Percentiles rank a stretch among this genome's conserved stretches.
phyloP scores from a whole-genome alignment of 768 basidiomycete species.

The Tulasnella sp. region DNA sequence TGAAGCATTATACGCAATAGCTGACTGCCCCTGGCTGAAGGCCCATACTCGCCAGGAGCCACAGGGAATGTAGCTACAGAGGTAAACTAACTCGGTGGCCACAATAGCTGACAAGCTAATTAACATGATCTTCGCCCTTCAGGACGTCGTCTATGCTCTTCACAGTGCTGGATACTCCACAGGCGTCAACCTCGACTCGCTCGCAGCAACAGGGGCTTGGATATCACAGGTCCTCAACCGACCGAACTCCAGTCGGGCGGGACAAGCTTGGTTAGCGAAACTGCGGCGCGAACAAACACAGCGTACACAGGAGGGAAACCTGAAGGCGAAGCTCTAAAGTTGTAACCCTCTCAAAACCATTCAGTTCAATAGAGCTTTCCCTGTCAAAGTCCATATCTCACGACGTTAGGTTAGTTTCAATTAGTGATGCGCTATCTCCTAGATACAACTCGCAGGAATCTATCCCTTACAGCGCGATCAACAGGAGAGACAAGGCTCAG shows the following conservation, averaged over 20 bases:
- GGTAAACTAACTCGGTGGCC: conserved; percentile 19
- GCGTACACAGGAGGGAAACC: too few species aligned
- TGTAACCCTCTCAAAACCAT: too few species aligned
- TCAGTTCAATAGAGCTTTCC: too few species aligned
- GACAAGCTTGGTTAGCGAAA: conserved; percentile 54
- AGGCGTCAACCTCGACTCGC: conserved; percentile 51
- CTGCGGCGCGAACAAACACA: conserved; percentile 27
- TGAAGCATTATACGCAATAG: too few species aligned
- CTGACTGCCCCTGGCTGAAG: background rate
- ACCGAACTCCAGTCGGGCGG: conserved; percentile 66
- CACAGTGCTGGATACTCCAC: conserved; percentile 47
- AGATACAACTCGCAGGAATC: too few species aligned
- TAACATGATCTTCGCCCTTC: background rate
- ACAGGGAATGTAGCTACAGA: conserved; percentile 94
- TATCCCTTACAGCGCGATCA: too few species aligned
- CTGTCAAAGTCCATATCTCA: too few species aligned
- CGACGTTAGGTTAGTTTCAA: too few species aligned
- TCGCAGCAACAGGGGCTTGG: conserved; percentile 76
- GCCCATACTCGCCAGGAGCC: conserved; percentile 88
- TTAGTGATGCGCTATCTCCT: too few species aligned
- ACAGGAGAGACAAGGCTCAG: too few species aligned
- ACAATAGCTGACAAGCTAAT: background rate
- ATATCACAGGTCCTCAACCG: conserved; percentile 57
- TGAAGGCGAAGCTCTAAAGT: too few species aligned
- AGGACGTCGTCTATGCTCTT: conserved; percentile 75